Base-by-base conservation (phyloP, 345 rosid genomes). In the Populus pruinosa region DNA sequence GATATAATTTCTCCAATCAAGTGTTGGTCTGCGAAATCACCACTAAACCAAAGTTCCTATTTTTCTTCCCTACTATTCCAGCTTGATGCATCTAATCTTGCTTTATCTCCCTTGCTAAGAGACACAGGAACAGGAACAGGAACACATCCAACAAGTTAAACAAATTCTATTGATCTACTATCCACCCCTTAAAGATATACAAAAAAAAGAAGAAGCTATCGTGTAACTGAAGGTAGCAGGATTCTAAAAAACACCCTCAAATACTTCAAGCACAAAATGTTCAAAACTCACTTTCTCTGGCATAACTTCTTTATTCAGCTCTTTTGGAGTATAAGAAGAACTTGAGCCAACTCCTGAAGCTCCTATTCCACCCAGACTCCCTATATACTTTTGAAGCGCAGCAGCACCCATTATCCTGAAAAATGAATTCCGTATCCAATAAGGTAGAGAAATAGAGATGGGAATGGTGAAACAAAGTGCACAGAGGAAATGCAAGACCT, bases 261-360 rank as follows among this genome's bases (percentile, higher is more conserved):
- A 69, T 66, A 56, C 6, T 59, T 31, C 17, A 44, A 72, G 69
- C 55, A 62, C 21, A 65, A 39, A 61, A 16, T 11, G 11, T 50
- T 6, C 49, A 65, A 70, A 64, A 64, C 66, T 64, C 85, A 91
- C 99, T 97, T 95, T 95, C 86, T 95, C 99, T 5, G 99, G 99
- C 70, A 74, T 91, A 78, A 95, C 88, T 87, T 95, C 99, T 87
- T 95, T 95, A 85, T 93, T 95, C 78, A 89, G 75, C 66, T 95
- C 98, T 82, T 95, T 96, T 33, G 93, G 91, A 63, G 98, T 31
- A 87, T 92, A 96, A 44, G 98, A 92, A 79, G 98, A 93, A 82
- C 94, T 91, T 49, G 99, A 96, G 76, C 98, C 98, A 82, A 93
- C 98, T 67, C 98, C 97, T 66, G 99, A 93, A 79, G 98, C 70